Evolutionary conservation across 2,329 filamentous ascomycete species (phyloP), one percentile per base, ranked within the genome.

Genomic region (Ceratocystis papillata): DNA sequence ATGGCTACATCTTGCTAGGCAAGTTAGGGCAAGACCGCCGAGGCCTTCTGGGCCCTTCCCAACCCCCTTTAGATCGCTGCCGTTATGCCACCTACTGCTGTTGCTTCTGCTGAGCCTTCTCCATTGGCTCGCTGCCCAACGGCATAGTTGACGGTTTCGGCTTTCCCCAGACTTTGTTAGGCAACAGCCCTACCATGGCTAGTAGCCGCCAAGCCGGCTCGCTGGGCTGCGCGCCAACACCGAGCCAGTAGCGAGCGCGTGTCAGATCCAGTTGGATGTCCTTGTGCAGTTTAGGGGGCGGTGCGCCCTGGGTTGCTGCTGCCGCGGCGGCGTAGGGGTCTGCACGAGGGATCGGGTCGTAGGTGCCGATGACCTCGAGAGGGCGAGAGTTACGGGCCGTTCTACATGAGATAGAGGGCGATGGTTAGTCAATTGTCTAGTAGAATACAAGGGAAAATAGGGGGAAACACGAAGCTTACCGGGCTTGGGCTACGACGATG

Each of bases 201-300:
- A 99, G 78, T 72, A 97, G 76, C 74, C 90, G 82, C 92, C 92
- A 96, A 45, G 88, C 89, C 2, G 89, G 86, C 71, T 96, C 90
- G 69, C 88, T 92, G 8, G 94, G 94, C 78, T 99, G 94, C 66
- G 94, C 94, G 0, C 94, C 94, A 2, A 97, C 93, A 74, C 94
- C 94, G 45, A 99, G 81, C 94, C 94, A 99, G 79, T 99, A 99
- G 76, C 88, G 87, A 67, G 93, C 89, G 68, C 94, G 81, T 70
- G 84, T 79, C 6, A 83, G 79, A 76, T 99, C 94, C 15, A 99
- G 81, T 72, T 90, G 87, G 74, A 99, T 89, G 71, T 97, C 92
- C 77, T 99, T 99, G 79, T 88, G 90, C 66, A 89, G 82, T 77
- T 99, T 99, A 79, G 88, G 90, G 65, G 89, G 82, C 67, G 85